These are phyloP conservation scores for Lecanoromycetidae sp. DNA, from an alignment of 2,329 filamentous ascomycete species.

Conservation along the genomic window DNA sequence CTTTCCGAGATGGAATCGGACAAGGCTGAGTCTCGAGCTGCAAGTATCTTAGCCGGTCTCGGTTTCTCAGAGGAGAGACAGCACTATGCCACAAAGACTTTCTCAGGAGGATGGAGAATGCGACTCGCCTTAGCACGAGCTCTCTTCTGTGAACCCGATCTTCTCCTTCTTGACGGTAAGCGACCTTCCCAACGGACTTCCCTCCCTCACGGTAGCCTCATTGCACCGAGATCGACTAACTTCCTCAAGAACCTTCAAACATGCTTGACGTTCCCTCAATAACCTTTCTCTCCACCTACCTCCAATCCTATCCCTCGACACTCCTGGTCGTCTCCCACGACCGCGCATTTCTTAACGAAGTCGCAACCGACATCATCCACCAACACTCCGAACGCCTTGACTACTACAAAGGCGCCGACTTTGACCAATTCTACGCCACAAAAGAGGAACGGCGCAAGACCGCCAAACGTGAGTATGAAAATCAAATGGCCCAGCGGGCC, in stretches of 20 bases:
- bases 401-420: slow-evolving; percentile 97
- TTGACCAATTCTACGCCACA: slow-evolving; percentile 86
- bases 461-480: slow-evolving; percentile 94
- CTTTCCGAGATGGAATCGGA: slow-evolving; percentile 98
- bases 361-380: slow-evolving; percentile 98
- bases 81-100: slow-evolving; percentile 87
- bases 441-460: slow-evolving; percentile 96
- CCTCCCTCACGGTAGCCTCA: not conserved
- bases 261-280: slow-evolving; percentile 99
- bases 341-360: slow-evolving; percentile 95
- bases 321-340: slow-evolving; percentile 97
- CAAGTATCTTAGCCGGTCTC: slow-evolving; percentile 90
- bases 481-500: slow-evolving; percentile 86
- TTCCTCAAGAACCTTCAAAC: slow-evolving; percentile 75
- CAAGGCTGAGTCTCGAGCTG: slow-evolving; percentile 89
- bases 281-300: slow-evolving; percentile 91
- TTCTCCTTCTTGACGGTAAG: slow-evolving; percentile 71
- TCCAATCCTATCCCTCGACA: slow-evolving; percentile 87
- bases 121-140: slow-evolving; percentile 86
- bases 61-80: slow-evolving; percentile 92
- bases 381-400: slow-evolving; percentile 94
- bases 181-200: not conserved
- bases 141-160: slow-evolving; percentile 93
- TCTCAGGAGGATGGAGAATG: slow-evolving; percentile 99
- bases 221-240: slow-evolving; percentile 18